phyloP scores from a whole-genome alignment of 805 yeast genomes.

The Lipomyces kockii region DNA sequence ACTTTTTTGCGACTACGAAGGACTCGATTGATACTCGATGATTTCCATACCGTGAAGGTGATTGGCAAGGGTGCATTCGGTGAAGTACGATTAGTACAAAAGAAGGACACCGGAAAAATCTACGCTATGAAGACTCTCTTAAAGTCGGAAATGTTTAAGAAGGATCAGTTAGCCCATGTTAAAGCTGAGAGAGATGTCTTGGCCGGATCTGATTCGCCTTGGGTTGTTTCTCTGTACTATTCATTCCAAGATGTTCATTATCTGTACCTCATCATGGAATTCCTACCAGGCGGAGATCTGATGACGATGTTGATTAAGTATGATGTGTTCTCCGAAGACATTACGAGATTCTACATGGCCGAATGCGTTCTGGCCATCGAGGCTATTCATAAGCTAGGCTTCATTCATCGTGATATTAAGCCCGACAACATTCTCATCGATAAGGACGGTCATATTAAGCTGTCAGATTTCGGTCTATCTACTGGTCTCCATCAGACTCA shows the following conservation, averaged over 20 bases:
- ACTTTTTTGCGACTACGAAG: slow-evolving; percentile 83
- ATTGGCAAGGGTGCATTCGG: slow-evolving; percentile 98
- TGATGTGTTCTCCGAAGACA: slow-evolving; percentile 92
- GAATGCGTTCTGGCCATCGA: slow-evolving; percentile 95
- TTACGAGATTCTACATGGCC: slow-evolving; percentile 87
- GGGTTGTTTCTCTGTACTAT: slow-evolving; percentile 84
- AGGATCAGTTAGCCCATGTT: slow-evolving; percentile 92
- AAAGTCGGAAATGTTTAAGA: slow-evolving; percentile 91
- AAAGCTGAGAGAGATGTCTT: slow-evolving; percentile 95
- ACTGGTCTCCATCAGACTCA: slow-evolving; percentile 96
- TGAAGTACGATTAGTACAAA: slow-evolving; percentile 92
- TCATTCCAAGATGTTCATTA: slow-evolving; percentile 81
- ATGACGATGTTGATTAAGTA: slow-evolving; percentile 96
- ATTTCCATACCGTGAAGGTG: slow-evolving; percentile 85
- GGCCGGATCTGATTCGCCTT: slow-evolving; percentile 85
- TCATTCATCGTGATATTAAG: slow-evolving; percentile 95
- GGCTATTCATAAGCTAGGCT: slow-evolving; percentile 89
- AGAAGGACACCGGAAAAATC: slow-evolving; percentile 86
- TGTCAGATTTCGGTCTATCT: slow-evolving; percentile 77
- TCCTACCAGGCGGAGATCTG: slow-evolving; percentile 80
- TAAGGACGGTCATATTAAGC: slow-evolving; percentile 70
- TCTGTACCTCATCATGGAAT: slow-evolving; percentile 79
- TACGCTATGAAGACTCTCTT: slow-evolving; percentile 92
- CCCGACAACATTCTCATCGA: slow-evolving; percentile 94
- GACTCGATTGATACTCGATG: slow-evolving; percentile 80